Conservation (phyloP, 257 asterid species). For the Cordia subcordata region DNA sequence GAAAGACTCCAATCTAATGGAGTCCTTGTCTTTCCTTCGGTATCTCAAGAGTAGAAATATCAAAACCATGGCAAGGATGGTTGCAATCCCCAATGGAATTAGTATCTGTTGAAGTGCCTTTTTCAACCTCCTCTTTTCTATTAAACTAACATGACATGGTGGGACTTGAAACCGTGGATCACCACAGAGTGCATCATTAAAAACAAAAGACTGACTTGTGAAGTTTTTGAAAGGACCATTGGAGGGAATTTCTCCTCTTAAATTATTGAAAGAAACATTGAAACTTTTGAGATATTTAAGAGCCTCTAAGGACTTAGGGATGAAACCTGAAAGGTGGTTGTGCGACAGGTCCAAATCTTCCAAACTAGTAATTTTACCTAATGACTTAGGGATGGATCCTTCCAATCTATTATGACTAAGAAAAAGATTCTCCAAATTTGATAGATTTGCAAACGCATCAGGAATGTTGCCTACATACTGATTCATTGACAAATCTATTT, state of each 20-base stretch:
- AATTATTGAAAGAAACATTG: no score
- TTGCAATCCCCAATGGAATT: background rate
- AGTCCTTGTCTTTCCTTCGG: background rate
- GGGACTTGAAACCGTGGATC: background rate
- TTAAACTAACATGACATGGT: background rate
- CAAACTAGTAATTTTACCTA: conserved; percentile 4
- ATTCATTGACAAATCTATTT: conserved; percentile 7
- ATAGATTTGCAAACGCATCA: no score
- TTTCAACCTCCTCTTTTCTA: background rate
- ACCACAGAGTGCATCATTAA: background rate
- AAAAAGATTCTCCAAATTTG: background rate
- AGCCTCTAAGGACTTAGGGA: no score
- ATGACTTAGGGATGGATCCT: conserved; percentile 8
- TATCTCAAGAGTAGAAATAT: background rate
- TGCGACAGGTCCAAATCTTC: conserved; percentile 5
- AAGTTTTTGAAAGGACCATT: no score
- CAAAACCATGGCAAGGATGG: background rate
- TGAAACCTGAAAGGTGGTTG: conserved; percentile 6
- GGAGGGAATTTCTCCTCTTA: no score
- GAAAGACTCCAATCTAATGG: background rate
- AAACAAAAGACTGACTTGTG: no score
- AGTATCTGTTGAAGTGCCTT: background rate
- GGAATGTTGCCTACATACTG: no score
- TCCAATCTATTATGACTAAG: no score
- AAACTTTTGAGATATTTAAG: no score